Evolutionary conservation across 208 protist species (phyloP), one percentile per base, ranked within the genome.

Genomic region (Histomonas meleagridis): DNA sequence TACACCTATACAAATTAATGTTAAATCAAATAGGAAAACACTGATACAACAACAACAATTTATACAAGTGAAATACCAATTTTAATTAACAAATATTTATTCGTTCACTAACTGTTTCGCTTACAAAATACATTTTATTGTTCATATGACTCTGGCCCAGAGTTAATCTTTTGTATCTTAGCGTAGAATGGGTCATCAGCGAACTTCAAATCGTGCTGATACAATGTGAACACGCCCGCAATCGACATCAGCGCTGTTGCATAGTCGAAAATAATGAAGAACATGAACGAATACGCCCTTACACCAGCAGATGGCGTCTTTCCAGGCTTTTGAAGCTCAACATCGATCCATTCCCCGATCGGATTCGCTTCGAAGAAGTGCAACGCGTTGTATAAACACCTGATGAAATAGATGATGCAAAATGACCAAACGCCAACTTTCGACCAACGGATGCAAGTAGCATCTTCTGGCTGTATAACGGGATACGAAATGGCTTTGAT

Each of bases 391-490:
- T 79, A 79, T 28, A 79, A 51, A 1, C 18, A 49, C 4, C 70
- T 23, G 10, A 79, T 7, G 70, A 79, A 79, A 35, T 49, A 79
- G 40, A 79, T 7, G 18, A 79, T 79, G 1, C 40, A 32, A 35
- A 79, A 79, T 9, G 49, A n/a, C 46, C 18, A 49, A 79, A 79
- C 14, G 1, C 70, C 70, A 3, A 79, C 46, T 79, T 10, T 79
- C 40, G 32, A 49, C 40, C 40, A 35, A 49, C 28, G 46, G 49
- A 79, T 35, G 38, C 70, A 79, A 0, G 40, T 14, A 49, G 26
- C 28, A 49, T 79, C 40, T n/a, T 79, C 70, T 49, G 70, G 70
- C 28, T 79, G 70, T 49, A 79, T 79, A 46, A 79, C 49, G 46
- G 70, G 70, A 51, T 79, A 79, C 28, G 32, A 49, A n/a, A 79